phyloP scores from a whole-genome alignment of 352 stramenopile species.

The Phytophthora rubi region DNA sequence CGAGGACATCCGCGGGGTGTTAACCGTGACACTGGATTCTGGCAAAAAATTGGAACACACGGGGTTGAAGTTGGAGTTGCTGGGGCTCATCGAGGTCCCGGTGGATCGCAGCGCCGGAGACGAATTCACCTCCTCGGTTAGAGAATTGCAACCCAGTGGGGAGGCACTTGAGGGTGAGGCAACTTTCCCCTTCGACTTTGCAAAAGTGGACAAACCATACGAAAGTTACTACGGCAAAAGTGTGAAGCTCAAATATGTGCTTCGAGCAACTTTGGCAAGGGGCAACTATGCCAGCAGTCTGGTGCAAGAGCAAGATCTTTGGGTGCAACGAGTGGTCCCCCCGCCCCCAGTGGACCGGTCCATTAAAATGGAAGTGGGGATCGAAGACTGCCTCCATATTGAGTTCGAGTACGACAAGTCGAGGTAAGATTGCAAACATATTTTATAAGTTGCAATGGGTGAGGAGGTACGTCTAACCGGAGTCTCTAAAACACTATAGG shows the following conservation, averaged over 20 bases:
- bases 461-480: background rate
- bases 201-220: constrained; percentile 93
- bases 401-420: constrained; percentile 99
- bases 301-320: constrained; percentile 94
- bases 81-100: constrained; percentile 93
- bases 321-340: constrained; percentile 80
- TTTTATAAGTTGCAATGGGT: background rate
- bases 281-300: constrained; percentile 91
- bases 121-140: constrained; percentile 93
- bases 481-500: constrained; percentile 24
- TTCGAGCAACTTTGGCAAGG: constrained; percentile 93
- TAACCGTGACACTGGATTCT: constrained; percentile 77
- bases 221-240: constrained; percentile 98
- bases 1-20: constrained; percentile 66
- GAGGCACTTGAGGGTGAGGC: constrained; percentile 55
- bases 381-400: constrained; percentile 99
- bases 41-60: constrained; percentile 96
- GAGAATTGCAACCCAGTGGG: constrained; percentile 91
- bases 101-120: constrained; percentile 81
- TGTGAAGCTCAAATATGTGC: constrained; percentile 96
- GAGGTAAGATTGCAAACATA: constrained; percentile 67
- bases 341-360: constrained; percentile 87
- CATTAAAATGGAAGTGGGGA: constrained; percentile 99
- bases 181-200: constrained; percentile 94
- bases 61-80: constrained; percentile 96